Evolutionary conservation across 805 yeast species (phyloP).

Genomic region (Pichia exigua): DNA sequence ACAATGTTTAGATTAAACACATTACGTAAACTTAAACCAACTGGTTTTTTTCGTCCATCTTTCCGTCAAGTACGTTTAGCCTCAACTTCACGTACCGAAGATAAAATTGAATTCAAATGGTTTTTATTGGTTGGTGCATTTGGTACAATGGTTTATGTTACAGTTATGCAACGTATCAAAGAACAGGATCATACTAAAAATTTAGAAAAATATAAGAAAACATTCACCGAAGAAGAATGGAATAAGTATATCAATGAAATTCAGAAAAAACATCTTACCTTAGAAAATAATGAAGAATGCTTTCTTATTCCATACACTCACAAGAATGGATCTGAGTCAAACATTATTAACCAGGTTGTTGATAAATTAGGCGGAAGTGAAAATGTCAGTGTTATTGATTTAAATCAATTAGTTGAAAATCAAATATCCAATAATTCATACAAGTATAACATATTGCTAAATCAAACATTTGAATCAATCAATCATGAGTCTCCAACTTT

Average conservation of each 20-base stretch:
- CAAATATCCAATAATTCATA: constrained; percentile 35
- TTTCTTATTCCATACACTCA: constrained; percentile 24
- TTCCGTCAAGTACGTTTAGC: neutral
- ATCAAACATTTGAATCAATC: constrained; percentile 29
- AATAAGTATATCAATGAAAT: constrained; percentile 29
- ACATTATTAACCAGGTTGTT: constrained; percentile 10
- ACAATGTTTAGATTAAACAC: neutral
- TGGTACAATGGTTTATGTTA: constrained; percentile 35
- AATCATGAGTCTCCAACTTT: constrained; percentile 25
- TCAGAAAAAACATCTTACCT: constrained; percentile 25
- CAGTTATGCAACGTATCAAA: constrained; percentile 25
- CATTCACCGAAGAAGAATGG: constrained; percentile 45
- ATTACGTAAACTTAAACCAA: neutral
- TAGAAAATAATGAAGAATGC: constrained; percentile 21
- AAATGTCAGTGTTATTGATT: constrained; percentile 39
- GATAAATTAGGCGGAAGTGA: constrained; percentile 14
- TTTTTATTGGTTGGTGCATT: constrained; percentile 32
- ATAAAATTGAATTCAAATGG: constrained; percentile 14
- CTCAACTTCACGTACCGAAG: constrained; percentile 4
- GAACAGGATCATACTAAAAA: constrained; percentile 26
- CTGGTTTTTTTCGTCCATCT: neutral
- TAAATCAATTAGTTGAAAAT: constrained; percentile 37
- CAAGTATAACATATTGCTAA: constrained; percentile 45
- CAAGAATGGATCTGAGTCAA: constrained; percentile 9
- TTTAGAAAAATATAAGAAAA: constrained; percentile 27